Evolutionary conservation across 257 asterid genomes (phyloP).

Genomic region (Solanum paucissectum): DNA sequence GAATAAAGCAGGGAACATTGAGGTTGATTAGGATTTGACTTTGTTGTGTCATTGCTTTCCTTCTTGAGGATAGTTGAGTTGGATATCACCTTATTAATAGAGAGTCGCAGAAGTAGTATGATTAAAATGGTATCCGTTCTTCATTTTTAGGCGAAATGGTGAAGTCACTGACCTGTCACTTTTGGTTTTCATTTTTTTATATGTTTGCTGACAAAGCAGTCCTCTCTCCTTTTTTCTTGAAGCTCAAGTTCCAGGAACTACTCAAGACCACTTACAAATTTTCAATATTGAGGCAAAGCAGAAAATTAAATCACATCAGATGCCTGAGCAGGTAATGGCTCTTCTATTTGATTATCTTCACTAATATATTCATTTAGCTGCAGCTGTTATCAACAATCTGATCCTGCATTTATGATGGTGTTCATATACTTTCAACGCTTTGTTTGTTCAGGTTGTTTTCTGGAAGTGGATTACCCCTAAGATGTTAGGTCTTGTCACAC

Average conservation of each 20-base stretch:
- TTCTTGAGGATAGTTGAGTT: not conserved
- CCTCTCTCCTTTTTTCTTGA: constrained; percentile 20
- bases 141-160: not conserved
- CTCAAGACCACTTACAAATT: constrained; percentile 95
- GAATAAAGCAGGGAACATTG: not conserved
- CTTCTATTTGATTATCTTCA: not conserved
- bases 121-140: not conserved
- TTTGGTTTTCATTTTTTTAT: not conserved
- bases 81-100: not conserved
- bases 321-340: constrained; percentile 91
- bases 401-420: not conserved
- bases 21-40: not conserved
- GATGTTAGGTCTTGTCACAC: constrained; percentile 95
- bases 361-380: not conserved
- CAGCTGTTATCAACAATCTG: not conserved
- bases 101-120: not conserved
- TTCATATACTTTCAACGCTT: not conserved
- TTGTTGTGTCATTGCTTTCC: not conserved
- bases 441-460: constrained; percentile 61
- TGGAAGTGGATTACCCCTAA: constrained; percentile 97
- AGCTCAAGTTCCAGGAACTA: constrained; percentile 97
- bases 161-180: not conserved
- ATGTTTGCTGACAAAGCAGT: not conserved
- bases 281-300: constrained; percentile 95
- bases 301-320: constrained; percentile 86